Conservation (phyloP, 192 early-diverging fungal species). For the Spizellomyces punctatus region DNA sequence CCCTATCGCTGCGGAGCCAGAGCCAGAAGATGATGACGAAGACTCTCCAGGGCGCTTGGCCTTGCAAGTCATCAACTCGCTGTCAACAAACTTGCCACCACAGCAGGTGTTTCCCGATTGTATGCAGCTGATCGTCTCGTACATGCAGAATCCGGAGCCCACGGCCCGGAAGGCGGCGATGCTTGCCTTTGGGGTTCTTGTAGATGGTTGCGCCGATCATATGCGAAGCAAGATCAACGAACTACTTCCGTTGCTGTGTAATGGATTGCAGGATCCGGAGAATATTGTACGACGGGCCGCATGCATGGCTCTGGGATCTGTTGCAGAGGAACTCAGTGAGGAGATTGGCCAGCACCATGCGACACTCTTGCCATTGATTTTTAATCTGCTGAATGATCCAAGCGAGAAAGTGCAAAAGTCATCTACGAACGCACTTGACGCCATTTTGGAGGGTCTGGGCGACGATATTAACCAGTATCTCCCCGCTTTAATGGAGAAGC, state of each 20-base stretch:
- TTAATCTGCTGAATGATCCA: slow-evolving; percentile 79
- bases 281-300: slow-evolving; percentile 78
- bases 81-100: slow-evolving; percentile 84
- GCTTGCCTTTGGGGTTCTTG: slow-evolving; percentile 79
- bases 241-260: slow-evolving; percentile 73
- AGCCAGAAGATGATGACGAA: slow-evolving; percentile 78
- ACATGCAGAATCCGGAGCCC: slow-evolving; percentile 78
- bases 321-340: slow-evolving; percentile 73
- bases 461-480: slow-evolving; percentile 80
- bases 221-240: slow-evolving; percentile 78
- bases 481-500: slow-evolving; percentile 78
- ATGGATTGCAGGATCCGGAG: slow-evolving; percentile 81
- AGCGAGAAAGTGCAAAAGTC: slow-evolving; percentile 74
- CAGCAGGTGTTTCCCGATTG: slow-evolving; percentile 85
- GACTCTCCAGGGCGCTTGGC: slow-evolving; percentile 76
- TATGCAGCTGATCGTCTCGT: slow-evolving; percentile 69
- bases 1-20: slow-evolving; percentile 82
- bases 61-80: slow-evolving; percentile 71
- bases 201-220: slow-evolving; percentile 87
- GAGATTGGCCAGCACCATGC: slow-evolving; percentile 82
- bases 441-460: slow-evolving; percentile 85
- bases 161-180: slow-evolving; percentile 82
- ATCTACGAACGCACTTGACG: slow-evolving; percentile 83
- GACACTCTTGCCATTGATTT: slow-evolving; percentile 81
- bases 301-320: slow-evolving; percentile 75